Percentiles rank a stretch among this genome's conserved stretches.
Conservation (phyloP, 2,329 filamentous ascomycete species). For the Scortechinia acanthostroma region DNA sequence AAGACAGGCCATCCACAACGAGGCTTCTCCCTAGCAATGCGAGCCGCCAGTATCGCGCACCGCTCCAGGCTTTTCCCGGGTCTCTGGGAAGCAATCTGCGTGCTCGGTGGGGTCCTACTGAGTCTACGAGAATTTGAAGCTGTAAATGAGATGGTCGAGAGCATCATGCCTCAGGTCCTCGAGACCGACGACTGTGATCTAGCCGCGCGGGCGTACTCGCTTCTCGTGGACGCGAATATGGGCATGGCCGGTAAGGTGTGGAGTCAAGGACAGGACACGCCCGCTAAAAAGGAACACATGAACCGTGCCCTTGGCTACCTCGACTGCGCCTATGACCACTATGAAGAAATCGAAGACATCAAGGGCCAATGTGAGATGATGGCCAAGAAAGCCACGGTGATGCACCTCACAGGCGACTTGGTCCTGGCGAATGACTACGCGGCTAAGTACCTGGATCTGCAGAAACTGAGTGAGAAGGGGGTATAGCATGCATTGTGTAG, state of each 20-base stretch:
- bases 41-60: slow-evolving; percentile 56
- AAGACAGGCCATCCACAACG: slow-evolving; percentile 50
- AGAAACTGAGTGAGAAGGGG: slow-evolving; percentile 19
- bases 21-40: slow-evolving; percentile 58
- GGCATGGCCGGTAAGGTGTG: slow-evolving; percentile 43
- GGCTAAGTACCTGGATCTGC: slow-evolving; percentile 40
- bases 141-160: slow-evolving; percentile 44
- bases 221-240: slow-evolving; percentile 57
- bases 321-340: slow-evolving; percentile 41
- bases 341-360: slow-evolving; percentile 47
- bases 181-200: slow-evolving; percentile 50
- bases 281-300: slow-evolving; percentile 35
- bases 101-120: slow-evolving; percentile 48
- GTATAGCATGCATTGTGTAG: slow-evolving; percentile 1
- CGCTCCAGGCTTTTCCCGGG: slow-evolving; percentile 47
- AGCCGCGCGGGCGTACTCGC: slow-evolving; percentile 46
- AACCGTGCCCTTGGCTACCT: slow-evolving; percentile 37
- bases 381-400: slow-evolving; percentile 60
- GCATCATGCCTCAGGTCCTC: slow-evolving; percentile 56
- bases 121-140: slow-evolving; percentile 52
- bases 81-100: slow-evolving; percentile 52
- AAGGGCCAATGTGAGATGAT: slow-evolving; percentile 55
- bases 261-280: slow-evolving; percentile 15
- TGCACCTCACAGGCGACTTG: slow-evolving; percentile 46
- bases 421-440: slow-evolving; percentile 46